A percentile compares a stretch with the other conserved stretches of the same genome.
phyloP scores from a whole-genome alignment of 352 stramenopile genomes.

The Pythium catenulatum region DNA sequence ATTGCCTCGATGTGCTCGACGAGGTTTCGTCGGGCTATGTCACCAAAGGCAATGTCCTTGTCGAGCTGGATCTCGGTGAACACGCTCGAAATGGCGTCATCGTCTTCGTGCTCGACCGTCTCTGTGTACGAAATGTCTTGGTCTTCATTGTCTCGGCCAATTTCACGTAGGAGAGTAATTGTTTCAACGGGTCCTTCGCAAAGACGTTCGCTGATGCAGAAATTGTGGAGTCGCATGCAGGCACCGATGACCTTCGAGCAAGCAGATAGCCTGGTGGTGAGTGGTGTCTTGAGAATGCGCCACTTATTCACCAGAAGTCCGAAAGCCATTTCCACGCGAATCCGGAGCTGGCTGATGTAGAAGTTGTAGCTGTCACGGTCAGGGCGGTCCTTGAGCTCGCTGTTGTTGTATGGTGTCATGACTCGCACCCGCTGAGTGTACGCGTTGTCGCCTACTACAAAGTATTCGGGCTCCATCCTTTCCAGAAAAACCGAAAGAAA shows the following conservation, averaged over 20 bases:
- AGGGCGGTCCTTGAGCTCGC: neutral
- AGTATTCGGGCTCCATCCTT: neutral
- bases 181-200: neutral
- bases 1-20: neutral
- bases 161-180: neutral
- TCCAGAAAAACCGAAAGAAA: neutral
- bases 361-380: constrained; percentile 13
- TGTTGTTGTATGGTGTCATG: constrained; percentile 12
- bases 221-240: constrained; percentile 4
- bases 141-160: neutral
- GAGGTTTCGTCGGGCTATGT: neutral
- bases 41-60: neutral
- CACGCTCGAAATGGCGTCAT: neutral
- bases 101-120: neutral
- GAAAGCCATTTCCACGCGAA: constrained; percentile 17
- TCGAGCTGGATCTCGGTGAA: neutral
- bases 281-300: neutral
- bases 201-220: neutral
- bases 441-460: neutral
- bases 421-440: neutral
- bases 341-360: neutral
- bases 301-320: constrained; percentile 5
- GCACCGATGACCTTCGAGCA: neutral
- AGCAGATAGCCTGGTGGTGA: neutral
- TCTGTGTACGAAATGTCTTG: neutral